phyloP scores from a whole-genome alignment of 2,329 filamentous ascomycete genomes.

The Cladobotryum protrusum region DNA sequence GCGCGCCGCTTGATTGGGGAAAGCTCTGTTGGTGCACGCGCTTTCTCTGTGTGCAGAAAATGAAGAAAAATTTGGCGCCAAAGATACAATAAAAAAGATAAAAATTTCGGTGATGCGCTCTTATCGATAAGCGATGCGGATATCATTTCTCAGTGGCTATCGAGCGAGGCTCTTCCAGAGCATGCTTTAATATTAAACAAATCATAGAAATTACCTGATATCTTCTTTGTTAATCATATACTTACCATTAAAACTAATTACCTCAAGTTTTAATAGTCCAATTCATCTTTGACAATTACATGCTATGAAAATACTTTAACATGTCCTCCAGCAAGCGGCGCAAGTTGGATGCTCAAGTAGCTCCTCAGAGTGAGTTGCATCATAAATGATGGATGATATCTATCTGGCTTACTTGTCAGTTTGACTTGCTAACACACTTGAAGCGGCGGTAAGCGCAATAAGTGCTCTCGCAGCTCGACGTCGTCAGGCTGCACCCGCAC shows the following conservation, averaged over 20 bases:
- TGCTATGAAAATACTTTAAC: slow-evolving; percentile 10
- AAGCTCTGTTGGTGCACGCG: slow-evolving; percentile 1
- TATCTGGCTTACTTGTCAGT: background rate
- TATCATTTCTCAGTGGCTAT: background rate
- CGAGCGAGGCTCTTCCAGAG: too few relatives aligned
- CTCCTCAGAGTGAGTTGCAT: slow-evolving; percentile 24
- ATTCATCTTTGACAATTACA: too few relatives aligned
- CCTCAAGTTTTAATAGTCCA: too few relatives aligned
- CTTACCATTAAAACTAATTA: background rate
- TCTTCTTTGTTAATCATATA: background rate
- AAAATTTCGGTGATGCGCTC: slow-evolving; percentile 4
- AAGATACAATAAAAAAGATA: too few relatives aligned
- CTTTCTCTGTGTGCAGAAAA: background rate
- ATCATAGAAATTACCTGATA: background rate
- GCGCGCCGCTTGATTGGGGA: slow-evolving; percentile 7
- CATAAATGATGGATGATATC: too few relatives aligned
- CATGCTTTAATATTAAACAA: too few relatives aligned
- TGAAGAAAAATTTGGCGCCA: background rate
- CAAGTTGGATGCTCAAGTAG: slow-evolving; percentile 25
- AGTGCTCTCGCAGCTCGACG: slow-evolving; percentile 32
- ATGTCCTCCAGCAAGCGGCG: slow-evolving; percentile 29
- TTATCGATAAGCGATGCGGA: slow-evolving; percentile 7
- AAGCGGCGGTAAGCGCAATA: slow-evolving; percentile 28
- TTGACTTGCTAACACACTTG: background rate
- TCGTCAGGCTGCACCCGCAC: slow-evolving; percentile 17